Base-by-base conservation (phyloP, 495 filamentous ascomycete species). In the Talaromyces adpressus region DNA sequence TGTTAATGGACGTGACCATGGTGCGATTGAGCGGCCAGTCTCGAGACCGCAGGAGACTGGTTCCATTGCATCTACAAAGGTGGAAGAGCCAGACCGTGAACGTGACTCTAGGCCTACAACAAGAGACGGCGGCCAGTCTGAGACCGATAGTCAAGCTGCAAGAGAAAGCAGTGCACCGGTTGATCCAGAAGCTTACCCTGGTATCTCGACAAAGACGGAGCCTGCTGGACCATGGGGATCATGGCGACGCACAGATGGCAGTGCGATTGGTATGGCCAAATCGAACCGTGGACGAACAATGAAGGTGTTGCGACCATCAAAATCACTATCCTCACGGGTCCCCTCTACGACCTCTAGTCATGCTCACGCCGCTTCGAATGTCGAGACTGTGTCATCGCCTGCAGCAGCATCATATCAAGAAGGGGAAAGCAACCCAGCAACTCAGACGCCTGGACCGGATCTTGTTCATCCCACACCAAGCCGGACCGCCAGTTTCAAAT, bases 301-400 rank as follows among this genome's bases (percentile, higher is more conserved):
- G 89, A 93, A 91, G 76, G 84, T 93, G 8, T 79, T 93, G n/a
- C 85, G 87, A 63, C 84, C 90, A 9, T 82, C 77, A 45, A 90
- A 87, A 67, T 68, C 82, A 1, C 66, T 70, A 22, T 71, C 71
- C 16, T 71, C 71, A 14, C 82, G 84, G 2, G 75, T 75, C 7
- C 75, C 75, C 20, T 66, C 72, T 39, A 68, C 64, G 76, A 68
- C 75, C 68, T 49, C 76, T 69, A 39, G 72, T 72, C 54, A 47
- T 30, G 29, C 52, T 64, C 47, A 70, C 65, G 53, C 70, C 67
- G 65, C 80, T 54, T 59, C 61, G 27, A 27, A 66, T 16, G 69
- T 71, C 63, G 53, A 66, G 65, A 58, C 63, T 22, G n/a, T 65
- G 20, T 54, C 63, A 18, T 66, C 66, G n/a, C 34, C 47, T 25